Evolutionary conservation across 495 filamentous ascomycete species (phyloP), one percentile per base, ranked within the genome.

Genomic region (Aspergillus baeticus): DNA sequence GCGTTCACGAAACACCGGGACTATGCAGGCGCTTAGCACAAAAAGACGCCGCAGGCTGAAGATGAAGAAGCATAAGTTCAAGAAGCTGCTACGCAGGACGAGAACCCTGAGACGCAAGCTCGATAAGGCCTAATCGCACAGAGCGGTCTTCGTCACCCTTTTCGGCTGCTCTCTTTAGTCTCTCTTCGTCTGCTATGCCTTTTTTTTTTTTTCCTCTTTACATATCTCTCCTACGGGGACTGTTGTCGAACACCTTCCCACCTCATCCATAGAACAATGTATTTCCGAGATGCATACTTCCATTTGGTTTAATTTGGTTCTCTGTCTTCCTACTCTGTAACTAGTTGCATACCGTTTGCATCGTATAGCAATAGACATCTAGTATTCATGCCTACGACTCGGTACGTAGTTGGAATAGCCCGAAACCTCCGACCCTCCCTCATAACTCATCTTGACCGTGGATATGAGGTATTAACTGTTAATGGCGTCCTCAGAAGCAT

Each of bases 31-130:
- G 15, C 88, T 99, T 63, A 94, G 89, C 71, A 94, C 96, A 55
- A 88, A 85, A 73, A 81, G 95, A 72, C 88, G 91, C 59, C 80
- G 91, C 65, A 91, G 89, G 75, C 75, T 92, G 69, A 96, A 93
- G 84, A 98, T 98, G 92, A 98, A 98, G 90, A 98, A 98, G 81
- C 92, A 98, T 79, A 98, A 98, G 84, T 95, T 96, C 72, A 98
- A 96, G 93, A 98, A 98, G 84, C 80, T 99, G 58, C 89, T 96
- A 88, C 87, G 83, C 79, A 81, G 84, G 74, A 99, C 95, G 63
- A 83, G 93, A 67, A 95, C 90, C 67, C 66, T 91, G 78, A 86
- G 95, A 69, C 85, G 92, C 64, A 94, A 89, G 76, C 77, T 96
- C 66, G 94, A 96, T 51, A 78, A 75, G 63, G 69, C 71, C 38